These are phyloP conservation scores for Sporothrix humicola DNA, from an alignment of 2,329 filamentous ascomycete species.

Conservation along the genomic window DNA sequence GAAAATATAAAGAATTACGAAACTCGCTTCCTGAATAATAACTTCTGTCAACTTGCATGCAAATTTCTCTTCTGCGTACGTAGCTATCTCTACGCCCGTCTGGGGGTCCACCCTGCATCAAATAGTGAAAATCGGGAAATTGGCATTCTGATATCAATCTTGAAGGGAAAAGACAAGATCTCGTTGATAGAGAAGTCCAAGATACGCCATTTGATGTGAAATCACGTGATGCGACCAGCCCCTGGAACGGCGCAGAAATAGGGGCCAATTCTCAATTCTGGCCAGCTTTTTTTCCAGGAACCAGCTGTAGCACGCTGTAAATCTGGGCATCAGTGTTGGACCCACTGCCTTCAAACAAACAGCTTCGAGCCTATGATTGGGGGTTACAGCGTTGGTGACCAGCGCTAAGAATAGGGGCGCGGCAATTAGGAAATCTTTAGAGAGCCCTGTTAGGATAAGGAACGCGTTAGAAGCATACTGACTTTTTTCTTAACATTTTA, in stretches of 20 bases:
- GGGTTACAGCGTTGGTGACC: not conserved
- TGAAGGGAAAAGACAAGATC: not conserved
- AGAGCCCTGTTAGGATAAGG: constrained; percentile 12
- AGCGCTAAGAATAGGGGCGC: constrained; percentile 29
- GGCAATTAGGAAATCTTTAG: constrained; percentile 4
- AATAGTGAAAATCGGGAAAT: constrained; percentile 23
- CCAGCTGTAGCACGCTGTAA: not conserved
- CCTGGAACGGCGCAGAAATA: not conserved
- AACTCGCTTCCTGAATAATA: not conserved
- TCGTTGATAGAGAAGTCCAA: not conserved
- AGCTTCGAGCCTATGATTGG: constrained; percentile 9
- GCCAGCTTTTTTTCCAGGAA: not conserved
- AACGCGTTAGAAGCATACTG: not conserved
- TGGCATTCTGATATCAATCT: not conserved
- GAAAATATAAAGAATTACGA: constrained; percentile 7
- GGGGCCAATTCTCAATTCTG: not conserved
- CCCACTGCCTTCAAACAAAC: not conserved
- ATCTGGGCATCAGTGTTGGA: not conserved
- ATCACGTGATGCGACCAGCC: constrained; percentile 9
- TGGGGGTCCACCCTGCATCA: constrained; percentile 4
- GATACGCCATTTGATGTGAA: not conserved
- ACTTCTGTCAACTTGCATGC: constrained; percentile 5
- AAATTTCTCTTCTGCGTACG: not conserved
- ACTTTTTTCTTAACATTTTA: not conserved
- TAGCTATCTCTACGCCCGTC: not conserved